phyloP scores from a whole-genome alignment of 192 early-diverging fungal genomes.

The Rhizophlyctis rosea region DNA sequence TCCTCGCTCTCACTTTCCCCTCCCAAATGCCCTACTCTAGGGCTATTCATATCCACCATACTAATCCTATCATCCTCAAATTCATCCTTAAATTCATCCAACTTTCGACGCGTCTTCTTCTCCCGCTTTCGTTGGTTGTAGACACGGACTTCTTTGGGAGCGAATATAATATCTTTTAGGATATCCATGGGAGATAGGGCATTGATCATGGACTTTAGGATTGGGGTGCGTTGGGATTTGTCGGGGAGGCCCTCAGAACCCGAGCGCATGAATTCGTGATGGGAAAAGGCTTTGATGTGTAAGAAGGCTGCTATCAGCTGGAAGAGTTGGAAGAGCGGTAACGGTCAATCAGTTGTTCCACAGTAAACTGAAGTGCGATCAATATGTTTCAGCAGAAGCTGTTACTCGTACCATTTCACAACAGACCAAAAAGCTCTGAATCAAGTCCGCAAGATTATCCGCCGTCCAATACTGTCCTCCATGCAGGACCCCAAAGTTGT shows the following conservation, averaged over 20 bases:
- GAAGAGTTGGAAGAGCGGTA: too few species aligned
- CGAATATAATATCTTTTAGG: slow-evolving; percentile 23
- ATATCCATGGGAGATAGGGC: slow-evolving; percentile 28
- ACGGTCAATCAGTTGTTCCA: too few species aligned
- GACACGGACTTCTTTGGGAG: slow-evolving; percentile 20
- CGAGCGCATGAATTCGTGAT: slow-evolving; percentile 14
- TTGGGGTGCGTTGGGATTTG: slow-evolving; percentile 7
- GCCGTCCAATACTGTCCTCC: slow-evolving; percentile 45
- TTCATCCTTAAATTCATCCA: slow-evolving; percentile 13
- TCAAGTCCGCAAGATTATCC: slow-evolving; percentile 47
- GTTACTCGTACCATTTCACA: slow-evolving; percentile 47
- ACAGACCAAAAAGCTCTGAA: slow-evolving; percentile 52
- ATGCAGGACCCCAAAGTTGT: slow-evolving; percentile 42
- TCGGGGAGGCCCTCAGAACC: neutral
- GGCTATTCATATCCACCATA: slow-evolving; percentile 23
- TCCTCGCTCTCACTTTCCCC: too few species aligned
- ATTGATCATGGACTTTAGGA: slow-evolving; percentile 20
- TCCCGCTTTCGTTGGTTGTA: slow-evolving; percentile 7
- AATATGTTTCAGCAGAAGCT: neutral
- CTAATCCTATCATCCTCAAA: slow-evolving; percentile 24
- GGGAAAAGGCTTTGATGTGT: slow-evolving; percentile 50
- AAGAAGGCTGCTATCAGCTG: slow-evolving; percentile 55
- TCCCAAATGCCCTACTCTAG: too few species aligned
- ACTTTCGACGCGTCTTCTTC: neutral
- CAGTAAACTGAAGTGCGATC: too few species aligned